Evolutionary conservation across 345 rosid genomes (phyloP), one percentile per base, ranked within the genome.

Genomic region (Linum tenue): DNA sequence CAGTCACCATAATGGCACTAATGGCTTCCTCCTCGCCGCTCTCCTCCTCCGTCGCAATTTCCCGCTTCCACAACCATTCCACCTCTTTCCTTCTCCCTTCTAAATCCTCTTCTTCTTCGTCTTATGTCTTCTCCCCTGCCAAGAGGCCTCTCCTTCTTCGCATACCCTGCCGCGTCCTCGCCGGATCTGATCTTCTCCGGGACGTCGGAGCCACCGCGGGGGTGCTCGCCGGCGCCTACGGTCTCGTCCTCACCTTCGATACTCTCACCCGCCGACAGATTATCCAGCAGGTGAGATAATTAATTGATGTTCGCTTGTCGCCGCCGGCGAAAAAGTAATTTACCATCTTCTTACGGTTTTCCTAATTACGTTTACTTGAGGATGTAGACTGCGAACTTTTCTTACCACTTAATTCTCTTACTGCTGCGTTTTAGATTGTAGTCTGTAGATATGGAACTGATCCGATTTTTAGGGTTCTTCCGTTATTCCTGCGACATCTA

Each of bases 171-270:
- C 39, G 68, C 64, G 6, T 22, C 17, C 5, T 68, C 37, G 68
- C 59, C 37, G 73, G 78, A 41, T 31, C 60, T 37, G 62, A 70
- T 42, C 38, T 85, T 31, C 64, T 84, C 59, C 96, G 64, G 66
- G 96, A 92, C 60, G 78, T 79, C 17, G 92, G 78, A 43, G 92
- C 96, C 62, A 78, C 96, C 14, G 76, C 77, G 7, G 84, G 85
- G 2, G 88, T 89, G 1, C 83, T 89, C 17, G 81, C 82, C 44
- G 91, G 97, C 57, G 95, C 98, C 0, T 89, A 86, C 67, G 71
- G 73, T 55, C 87, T 92, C 3, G 97, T 89, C 58, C 70, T 71
- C 56, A 42, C 81, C 57, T 92, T 92, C 65, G 86, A 92, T 40
- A 64, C 22, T 67, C 96, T 92, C 78, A 82, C 91, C 16, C 70